These are phyloP conservation scores for Nicotiana paniculata DNA, from an alignment of 257 asterid species.

Conservation along the genomic window DNA sequence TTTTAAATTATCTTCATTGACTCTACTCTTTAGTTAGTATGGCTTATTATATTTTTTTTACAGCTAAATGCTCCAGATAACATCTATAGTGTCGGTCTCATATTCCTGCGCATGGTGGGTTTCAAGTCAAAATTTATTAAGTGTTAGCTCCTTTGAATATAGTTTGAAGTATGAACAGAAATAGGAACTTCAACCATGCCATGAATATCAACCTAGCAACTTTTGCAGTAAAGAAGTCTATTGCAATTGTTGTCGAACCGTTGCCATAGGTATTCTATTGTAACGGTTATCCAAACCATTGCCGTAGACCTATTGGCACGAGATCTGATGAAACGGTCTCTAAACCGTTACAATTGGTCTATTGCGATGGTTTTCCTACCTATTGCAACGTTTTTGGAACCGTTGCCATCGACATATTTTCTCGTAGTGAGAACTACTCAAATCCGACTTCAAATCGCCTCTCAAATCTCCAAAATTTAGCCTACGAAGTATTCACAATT, in stretches of 20 bases:
- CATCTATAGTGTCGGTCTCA: conserved; percentile 81
- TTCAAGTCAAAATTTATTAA: neutral
- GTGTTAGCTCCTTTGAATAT: no score
- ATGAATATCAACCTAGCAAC: no score
- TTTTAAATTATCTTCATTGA: neutral
- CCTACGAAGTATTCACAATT: no score
- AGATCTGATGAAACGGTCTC: neutral
- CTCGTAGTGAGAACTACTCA: no score
- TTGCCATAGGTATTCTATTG: neutral
- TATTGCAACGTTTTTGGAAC: no score
- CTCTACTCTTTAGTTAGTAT: neutral
- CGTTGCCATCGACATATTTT: no score
- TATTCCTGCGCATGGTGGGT: conserved; percentile 84
- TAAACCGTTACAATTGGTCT: no score
- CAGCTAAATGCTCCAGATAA: conserved; percentile 94
- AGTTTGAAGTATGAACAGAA: no score
- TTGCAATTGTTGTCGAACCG: neutral
- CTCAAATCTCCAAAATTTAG: no score
- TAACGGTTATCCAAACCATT: neutral
- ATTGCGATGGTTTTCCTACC: no score
- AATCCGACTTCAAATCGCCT: no score
- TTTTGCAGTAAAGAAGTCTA: neutral
- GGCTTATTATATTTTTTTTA: neutral
- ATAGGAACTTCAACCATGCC: no score
- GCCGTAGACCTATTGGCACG: neutral